Conservation (phyloP, 345 rosid species). For the Bruguiera gymnorhiza region DNA sequence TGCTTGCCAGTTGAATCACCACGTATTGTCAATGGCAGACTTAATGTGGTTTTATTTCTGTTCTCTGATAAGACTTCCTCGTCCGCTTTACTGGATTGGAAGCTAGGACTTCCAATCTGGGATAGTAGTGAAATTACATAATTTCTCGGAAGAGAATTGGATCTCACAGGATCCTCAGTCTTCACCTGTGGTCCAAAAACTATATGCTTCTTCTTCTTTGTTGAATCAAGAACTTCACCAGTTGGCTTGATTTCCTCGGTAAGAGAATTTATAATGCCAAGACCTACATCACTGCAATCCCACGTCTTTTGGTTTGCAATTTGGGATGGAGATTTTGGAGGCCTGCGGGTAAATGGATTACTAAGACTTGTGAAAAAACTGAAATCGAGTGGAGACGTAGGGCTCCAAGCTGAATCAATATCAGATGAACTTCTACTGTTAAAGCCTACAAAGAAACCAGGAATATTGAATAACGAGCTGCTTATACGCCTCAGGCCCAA, state of each 20-base stretch:
- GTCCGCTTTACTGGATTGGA: constrained; percentile 7
- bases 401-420: constrained; percentile 44
- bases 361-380: constrained; percentile 44
- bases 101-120: constrained; percentile 15
- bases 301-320: constrained; percentile 35
- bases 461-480: constrained; percentile 37
- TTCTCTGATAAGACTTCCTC: constrained; percentile 16
- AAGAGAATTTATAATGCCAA: constrained; percentile 48
- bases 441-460: constrained; percentile 37
- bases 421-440: constrained; percentile 33
- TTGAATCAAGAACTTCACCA: constrained; percentile 29
- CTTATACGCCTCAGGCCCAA: constrained; percentile 34
- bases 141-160: constrained; percentile 45
- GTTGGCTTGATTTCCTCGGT: constrained; percentile 25
- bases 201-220: constrained; percentile 39
- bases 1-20: constrained; percentile 20
- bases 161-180: constrained; percentile 26
- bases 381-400: constrained; percentile 64
- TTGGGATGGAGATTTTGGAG: constrained; percentile 31
- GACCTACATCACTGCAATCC: constrained; percentile 53
- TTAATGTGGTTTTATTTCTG: constrained; percentile 16
- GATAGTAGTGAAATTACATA: constrained; percentile 29
- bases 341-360: constrained; percentile 44
- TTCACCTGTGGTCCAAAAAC: constrained; percentile 55
- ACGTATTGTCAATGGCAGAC: constrained; percentile 25